A percentile compares a stretch with the other conserved stretches of the same genome.
These are phyloP conservation scores for Hypoxylon sp. DNA, from an alignment of 2,329 filamentous ascomycete genomes.

Conservation along the genomic window DNA sequence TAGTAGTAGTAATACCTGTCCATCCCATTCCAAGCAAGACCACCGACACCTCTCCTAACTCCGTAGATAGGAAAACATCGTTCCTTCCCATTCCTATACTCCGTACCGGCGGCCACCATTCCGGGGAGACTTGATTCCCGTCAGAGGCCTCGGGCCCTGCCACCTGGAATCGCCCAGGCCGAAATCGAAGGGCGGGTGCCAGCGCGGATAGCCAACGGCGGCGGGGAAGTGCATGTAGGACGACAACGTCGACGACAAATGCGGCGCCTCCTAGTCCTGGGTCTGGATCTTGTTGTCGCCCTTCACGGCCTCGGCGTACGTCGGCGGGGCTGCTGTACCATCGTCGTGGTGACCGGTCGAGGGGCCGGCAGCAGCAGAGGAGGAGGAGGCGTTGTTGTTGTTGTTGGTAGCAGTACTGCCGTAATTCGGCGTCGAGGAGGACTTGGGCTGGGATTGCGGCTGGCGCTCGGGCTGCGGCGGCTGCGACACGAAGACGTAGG, in stretches of 20 bases:
- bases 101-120: too few species aligned
- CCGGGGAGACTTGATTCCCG: too few species aligned
- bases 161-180: constrained; percentile 8
- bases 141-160: too few species aligned
- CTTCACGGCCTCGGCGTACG: constrained; percentile 88
- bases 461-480: constrained; percentile 42
- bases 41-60: too few species aligned
- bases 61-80: constrained; percentile 1
- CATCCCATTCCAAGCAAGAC: constrained; percentile 2
- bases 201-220: too few species aligned
- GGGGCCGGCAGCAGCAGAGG: constrained; percentile 41
- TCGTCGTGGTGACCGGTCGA: constrained; percentile 51
- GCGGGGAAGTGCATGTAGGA: not conserved
- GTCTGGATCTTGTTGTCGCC: constrained; percentile 92
- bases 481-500: constrained; percentile 77
- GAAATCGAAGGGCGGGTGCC: constrained; percentile 1
- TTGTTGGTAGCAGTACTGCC: constrained; percentile 51
- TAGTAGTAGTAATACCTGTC: too few species aligned
- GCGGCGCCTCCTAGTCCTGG: constrained; percentile 64
- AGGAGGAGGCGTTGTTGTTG: constrained; percentile 33
- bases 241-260: too few species aligned
- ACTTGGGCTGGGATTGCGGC: constrained; percentile 43
- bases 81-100: too few species aligned
- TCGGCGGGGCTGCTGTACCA: constrained; percentile 68
- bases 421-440: constrained; percentile 54